Conservation (phyloP, 345 rosid genomes). For the Eucalyptus cloeziana region DNA sequence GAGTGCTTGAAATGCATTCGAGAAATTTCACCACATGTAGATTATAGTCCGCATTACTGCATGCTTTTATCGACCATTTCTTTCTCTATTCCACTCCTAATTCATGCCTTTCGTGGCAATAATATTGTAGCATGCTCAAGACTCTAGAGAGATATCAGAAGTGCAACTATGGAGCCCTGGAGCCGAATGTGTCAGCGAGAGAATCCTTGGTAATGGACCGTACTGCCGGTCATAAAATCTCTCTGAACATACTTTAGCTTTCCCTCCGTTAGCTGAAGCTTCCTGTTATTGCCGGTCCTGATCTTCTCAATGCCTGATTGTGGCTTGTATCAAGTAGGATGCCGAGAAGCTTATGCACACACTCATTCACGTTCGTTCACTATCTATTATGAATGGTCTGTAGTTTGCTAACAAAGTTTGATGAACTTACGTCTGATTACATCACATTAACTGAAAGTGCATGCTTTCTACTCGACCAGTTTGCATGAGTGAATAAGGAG, state of each 20-base stretch:
- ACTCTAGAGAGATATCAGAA: conserved; percentile 97
- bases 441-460: not conserved
- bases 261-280: not conserved
- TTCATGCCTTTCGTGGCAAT: not conserved
- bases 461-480: not conserved
- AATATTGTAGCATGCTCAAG: conserved; percentile 52
- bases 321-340: not conserved
- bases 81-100: not conserved
- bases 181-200: conserved; percentile 64
- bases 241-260: not conserved
- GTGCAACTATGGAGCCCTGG: conserved; percentile 88
- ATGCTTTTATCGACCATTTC: not conserved
- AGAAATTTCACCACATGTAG: not conserved
- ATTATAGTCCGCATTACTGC: not conserved
- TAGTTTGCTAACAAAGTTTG: not conserved
- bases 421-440: not conserved
- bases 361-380: not conserved
- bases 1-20: not conserved
- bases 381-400: not conserved
- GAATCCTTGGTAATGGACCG: conserved; percentile 62
- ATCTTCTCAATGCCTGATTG: not conserved
- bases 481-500: not conserved
- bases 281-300: not conserved
- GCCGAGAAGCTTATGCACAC: not conserved
- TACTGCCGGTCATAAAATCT: not conserved